Percentiles rank a stretch among this genome's conserved stretches.
These are phyloP conservation scores for Peterozyma toletana DNA, from an alignment of 805 yeast genomes.

Conservation along the genomic window DNA sequence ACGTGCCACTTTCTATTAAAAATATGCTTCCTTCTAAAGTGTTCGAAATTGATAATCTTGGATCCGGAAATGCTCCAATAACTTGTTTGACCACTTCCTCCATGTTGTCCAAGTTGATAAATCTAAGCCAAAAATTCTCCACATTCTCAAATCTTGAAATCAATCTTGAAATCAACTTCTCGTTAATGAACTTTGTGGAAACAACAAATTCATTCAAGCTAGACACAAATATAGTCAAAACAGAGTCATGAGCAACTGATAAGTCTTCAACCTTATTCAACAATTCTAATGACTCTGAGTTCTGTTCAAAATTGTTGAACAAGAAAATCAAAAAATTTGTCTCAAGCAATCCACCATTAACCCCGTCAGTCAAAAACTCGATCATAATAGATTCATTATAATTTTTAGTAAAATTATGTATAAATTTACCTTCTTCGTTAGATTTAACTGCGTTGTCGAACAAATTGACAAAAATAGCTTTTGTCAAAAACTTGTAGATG, in stretches of 20 bases:
- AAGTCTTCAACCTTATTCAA: background rate
- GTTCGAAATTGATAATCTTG: conserved; percentile 37
- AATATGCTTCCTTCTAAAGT: conserved; percentile 35
- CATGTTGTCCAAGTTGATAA: background rate
- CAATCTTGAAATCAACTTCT: background rate
- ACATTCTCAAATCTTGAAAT: background rate
- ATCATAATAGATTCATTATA: conserved; percentile 9
- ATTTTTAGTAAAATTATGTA: conserved; percentile 12
- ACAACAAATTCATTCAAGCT: background rate
- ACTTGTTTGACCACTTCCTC: background rate
- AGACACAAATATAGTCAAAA: background rate
- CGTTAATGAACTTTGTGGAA: background rate
- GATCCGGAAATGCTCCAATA: conserved; percentile 23
- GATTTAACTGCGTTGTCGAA: conserved; percentile 19
- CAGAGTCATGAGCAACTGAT: background rate
- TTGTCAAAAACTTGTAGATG: conserved; percentile 24
- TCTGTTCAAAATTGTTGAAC: conserved; percentile 14
- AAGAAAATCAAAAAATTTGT: conserved; percentile 12
- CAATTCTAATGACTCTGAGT: background rate
- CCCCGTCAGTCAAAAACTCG: conserved; percentile 9
- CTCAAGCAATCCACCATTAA: conserved; percentile 7
- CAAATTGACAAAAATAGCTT: conserved; percentile 24
- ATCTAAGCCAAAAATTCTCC: background rate
- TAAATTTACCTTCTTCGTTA: conserved; percentile 13
- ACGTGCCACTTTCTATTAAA: conserved; percentile 10